Conservation (phyloP, 2,329 filamentous ascomycete species). For the Phaeosphaeriaceae sp. region DNA sequence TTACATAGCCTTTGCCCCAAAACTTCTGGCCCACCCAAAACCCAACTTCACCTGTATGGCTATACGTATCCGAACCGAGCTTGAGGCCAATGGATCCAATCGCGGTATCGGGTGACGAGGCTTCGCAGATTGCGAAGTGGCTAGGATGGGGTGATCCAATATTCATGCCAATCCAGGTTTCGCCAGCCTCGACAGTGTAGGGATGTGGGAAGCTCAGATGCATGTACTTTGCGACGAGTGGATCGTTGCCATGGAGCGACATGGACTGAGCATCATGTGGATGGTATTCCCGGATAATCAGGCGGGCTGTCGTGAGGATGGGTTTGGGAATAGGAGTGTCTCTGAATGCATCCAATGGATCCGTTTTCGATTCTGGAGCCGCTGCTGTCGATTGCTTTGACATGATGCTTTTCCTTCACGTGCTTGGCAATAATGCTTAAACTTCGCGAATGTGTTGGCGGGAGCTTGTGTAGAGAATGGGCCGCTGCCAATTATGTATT, state of each 20-base stretch:
- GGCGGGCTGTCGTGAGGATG: conserved; percentile 36
- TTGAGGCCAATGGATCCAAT: conserved; percentile 52
- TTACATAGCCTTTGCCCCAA: conserved; percentile 47
- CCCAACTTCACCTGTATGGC: conserved; percentile 50
- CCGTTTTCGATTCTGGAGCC: conserved; percentile 15
- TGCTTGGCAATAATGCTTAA: not conserved
- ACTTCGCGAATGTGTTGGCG: not conserved
- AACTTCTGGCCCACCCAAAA: conserved; percentile 52
- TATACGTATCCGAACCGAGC: conserved; percentile 43
- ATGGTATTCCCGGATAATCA: conserved; percentile 42
- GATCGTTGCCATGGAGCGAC: conserved; percentile 37
- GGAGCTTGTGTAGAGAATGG: not conserved
- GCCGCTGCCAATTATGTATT: not conserved
- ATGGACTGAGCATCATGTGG: conserved; percentile 38
- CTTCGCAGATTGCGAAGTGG: conserved; percentile 29
- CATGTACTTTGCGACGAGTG: conserved; percentile 46
- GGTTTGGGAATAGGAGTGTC: conserved; percentile 32
- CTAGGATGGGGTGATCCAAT: conserved; percentile 14
- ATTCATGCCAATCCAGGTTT: conserved; percentile 47
- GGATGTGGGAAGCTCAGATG: conserved; percentile 49
- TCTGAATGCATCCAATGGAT: not conserved
- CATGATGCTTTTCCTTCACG: not conserved
- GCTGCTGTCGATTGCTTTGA: conserved; percentile 14
- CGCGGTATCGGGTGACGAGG: conserved; percentile 15
- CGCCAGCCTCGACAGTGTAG: conserved; percentile 45